Evolutionary conservation across 148 eudicot species (phyloP).

Genomic region (Camellia granthamiana): DNA sequence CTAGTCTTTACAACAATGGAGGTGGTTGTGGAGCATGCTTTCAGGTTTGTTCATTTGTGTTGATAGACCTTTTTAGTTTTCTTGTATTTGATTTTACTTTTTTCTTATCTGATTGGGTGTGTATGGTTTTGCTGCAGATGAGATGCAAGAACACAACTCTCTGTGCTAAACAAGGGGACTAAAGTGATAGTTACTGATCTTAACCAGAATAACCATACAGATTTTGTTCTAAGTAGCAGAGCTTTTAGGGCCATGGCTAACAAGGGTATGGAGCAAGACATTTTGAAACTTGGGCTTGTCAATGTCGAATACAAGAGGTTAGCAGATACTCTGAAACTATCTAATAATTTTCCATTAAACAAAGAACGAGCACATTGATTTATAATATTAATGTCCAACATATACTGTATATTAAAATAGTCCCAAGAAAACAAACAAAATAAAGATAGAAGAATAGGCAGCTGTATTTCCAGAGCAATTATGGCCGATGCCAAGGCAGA

Average conservation of each 20-base stretch:
- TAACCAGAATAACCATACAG: slow-evolving; percentile 42
- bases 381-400: too few species aligned
- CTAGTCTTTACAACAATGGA: slow-evolving; percentile 59
- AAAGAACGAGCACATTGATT: too few species aligned
- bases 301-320: slow-evolving; percentile 65
- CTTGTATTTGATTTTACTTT: neutral
- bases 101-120: slow-evolving; percentile 5
- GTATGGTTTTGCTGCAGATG: slow-evolving; percentile 37
- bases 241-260: slow-evolving; percentile 76
- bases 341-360: too few species aligned
- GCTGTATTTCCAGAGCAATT: too few species aligned
- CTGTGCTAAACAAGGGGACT: slow-evolving; percentile 48
- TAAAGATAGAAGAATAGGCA: too few species aligned
- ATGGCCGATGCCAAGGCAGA: too few species aligned
- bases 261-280: slow-evolving; percentile 40
- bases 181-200: slow-evolving; percentile 50
- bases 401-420: too few species aligned
- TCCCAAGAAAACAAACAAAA: too few species aligned
- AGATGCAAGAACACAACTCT: slow-evolving; percentile 52
- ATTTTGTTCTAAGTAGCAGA: slow-evolving; percentile 62
- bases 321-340: neutral
- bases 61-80: neutral
- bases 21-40: slow-evolving; percentile 92
- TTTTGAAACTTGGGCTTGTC: slow-evolving; percentile 45
- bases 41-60: slow-evolving; percentile 37